A percentile compares a stretch with the other conserved stretches of the same genome.
Conservation (phyloP, 1,284 basidiomycete genomes). For the Abortiporus biennis region DNA sequence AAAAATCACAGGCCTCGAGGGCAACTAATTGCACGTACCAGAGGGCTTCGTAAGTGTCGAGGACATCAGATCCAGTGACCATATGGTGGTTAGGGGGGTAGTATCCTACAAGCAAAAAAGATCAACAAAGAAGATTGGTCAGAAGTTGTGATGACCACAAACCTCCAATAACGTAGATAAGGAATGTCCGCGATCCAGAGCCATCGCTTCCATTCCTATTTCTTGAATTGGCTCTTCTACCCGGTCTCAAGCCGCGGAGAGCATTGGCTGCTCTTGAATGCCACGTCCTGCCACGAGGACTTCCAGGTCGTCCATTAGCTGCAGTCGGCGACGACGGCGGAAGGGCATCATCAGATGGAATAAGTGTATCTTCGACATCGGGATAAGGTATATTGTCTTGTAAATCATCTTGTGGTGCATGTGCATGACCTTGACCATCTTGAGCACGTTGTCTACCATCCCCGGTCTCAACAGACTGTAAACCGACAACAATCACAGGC, state of each 20-base stretch:
- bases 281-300: slow-evolving; percentile 25
- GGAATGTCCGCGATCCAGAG: slow-evolving; percentile 62
- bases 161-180: slow-evolving; percentile 81
- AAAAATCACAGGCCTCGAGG: slow-evolving; percentile 3
- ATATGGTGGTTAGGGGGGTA: slow-evolving; percentile 85
- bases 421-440: slow-evolving; percentile 7
- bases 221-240: slow-evolving; percentile 26
- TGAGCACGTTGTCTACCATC: slow-evolving; percentile 19
- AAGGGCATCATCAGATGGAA: background rate
- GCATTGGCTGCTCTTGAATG: slow-evolving; percentile 41
- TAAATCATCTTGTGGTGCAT: slow-evolving; percentile 6
- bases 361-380: background rate
- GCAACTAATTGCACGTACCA: slow-evolving; percentile 39
- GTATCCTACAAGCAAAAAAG: slow-evolving; percentile 46
- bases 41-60: slow-evolving; percentile 75
- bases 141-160: too few relatives aligned
- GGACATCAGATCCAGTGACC: slow-evolving; percentile 67
- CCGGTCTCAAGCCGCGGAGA: slow-evolving; percentile 46
- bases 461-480: slow-evolving; percentile 61
- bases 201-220: slow-evolving; percentile 23
- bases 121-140: too few relatives aligned
- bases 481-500: slow-evolving; percentile 75
- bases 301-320: slow-evolving; percentile 1
- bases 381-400: background rate
- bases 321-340: background rate